Evolutionary conservation across 2,329 filamentous ascomycete genomes (phyloP).

Genomic region (Myriosclerotinia curreyana): DNA sequence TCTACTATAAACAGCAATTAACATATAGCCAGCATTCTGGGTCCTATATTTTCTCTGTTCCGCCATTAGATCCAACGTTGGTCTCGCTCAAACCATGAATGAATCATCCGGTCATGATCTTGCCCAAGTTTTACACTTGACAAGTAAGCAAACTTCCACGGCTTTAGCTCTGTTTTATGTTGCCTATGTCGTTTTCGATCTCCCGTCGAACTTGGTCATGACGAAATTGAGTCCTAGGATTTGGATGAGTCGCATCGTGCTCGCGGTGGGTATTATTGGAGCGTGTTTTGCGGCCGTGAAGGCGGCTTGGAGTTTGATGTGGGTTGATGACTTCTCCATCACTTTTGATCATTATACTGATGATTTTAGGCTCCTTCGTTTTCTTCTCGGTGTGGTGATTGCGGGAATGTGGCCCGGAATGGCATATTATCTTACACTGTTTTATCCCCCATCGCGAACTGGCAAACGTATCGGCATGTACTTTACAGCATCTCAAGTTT

Average conservation of each 20-base stretch:
- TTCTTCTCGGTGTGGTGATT: slow-evolving; percentile 81
- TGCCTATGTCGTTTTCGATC: slow-evolving; percentile 84
- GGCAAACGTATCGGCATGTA: slow-evolving; percentile 88
- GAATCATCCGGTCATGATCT: slow-evolving; percentile 66
- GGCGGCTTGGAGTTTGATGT: slow-evolving; percentile 72
- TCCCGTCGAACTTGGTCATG: slow-evolving; percentile 87
- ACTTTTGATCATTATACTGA: slow-evolving; percentile 16
- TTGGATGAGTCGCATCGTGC: slow-evolving; percentile 90
- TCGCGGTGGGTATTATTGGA: slow-evolving; percentile 81
- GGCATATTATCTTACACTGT: slow-evolving; percentile 87
- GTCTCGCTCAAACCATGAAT: slow-evolving; percentile 95
- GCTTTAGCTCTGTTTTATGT: slow-evolving; percentile 89
- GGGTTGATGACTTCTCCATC: slow-evolving; percentile 21
- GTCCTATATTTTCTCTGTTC: slow-evolving; percentile 88
- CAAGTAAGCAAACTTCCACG: slow-evolving; percentile 74
- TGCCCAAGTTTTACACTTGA: slow-evolving; percentile 65
- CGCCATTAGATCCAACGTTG: slow-evolving; percentile 86
- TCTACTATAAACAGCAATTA: neutral
- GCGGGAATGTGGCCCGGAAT: slow-evolving; percentile 96
- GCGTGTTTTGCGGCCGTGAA: slow-evolving; percentile 79
- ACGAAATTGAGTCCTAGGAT: slow-evolving; percentile 77
- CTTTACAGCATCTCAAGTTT: slow-evolving; percentile 85
- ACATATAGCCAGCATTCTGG: slow-evolving; percentile 66
- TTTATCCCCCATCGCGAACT: slow-evolving; percentile 83
- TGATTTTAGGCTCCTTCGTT: slow-evolving; percentile 61